Percentiles rank a stretch among this genome's conserved stretches.
Evolutionary conservation across 2,329 filamentous ascomycete genomes (phyloP).

Genomic region (Epichloe hybrida): DNA sequence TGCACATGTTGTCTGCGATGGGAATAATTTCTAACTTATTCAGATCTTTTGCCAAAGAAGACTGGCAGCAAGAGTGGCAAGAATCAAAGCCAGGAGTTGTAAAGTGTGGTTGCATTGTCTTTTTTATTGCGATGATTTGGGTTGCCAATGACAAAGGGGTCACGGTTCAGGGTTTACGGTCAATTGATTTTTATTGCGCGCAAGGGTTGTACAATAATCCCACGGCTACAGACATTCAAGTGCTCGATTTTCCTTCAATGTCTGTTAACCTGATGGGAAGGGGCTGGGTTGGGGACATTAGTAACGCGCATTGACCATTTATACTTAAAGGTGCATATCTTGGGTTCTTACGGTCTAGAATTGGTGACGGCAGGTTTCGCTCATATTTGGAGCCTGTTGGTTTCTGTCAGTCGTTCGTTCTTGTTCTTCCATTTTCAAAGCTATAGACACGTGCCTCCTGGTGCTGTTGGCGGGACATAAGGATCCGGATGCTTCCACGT

Average conservation of each 20-base stretch:
- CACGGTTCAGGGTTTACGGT: slow-evolving; percentile 61
- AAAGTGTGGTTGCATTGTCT: slow-evolving; percentile 38
- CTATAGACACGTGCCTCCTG: slow-evolving; percentile 54
- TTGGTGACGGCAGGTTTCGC: slow-evolving; percentile 72
- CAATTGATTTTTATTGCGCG: slow-evolving; percentile 36
- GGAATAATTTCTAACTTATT: slow-evolving; percentile 18
- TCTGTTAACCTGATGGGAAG: slow-evolving; percentile 9
- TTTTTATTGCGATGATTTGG: slow-evolving; percentile 46
- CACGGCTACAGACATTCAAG: slow-evolving; percentile 53
- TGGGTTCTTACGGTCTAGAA: slow-evolving; percentile 59
- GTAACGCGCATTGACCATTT: neutral
- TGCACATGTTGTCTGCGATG: neutral
- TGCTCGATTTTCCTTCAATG: neutral
- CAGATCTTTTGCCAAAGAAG: slow-evolving; percentile 99
- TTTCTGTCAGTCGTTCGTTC: slow-evolving; percentile 6
- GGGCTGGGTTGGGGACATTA: slow-evolving; percentile 10
- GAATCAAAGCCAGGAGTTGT: slow-evolving; percentile 89
- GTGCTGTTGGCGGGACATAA: slow-evolving; percentile 77
- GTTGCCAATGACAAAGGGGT: slow-evolving; percentile 73
- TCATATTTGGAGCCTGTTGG: slow-evolving; percentile 81
- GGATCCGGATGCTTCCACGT: slow-evolving; percentile 64
- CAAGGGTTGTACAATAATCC: slow-evolving; percentile 63
- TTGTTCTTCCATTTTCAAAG: neutral
- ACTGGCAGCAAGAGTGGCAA: slow-evolving; percentile 79
- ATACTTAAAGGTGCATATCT: neutral